phyloP scores from a whole-genome alignment of 1,284 basidiomycete genomes.

The Marasmius oreades region DNA sequence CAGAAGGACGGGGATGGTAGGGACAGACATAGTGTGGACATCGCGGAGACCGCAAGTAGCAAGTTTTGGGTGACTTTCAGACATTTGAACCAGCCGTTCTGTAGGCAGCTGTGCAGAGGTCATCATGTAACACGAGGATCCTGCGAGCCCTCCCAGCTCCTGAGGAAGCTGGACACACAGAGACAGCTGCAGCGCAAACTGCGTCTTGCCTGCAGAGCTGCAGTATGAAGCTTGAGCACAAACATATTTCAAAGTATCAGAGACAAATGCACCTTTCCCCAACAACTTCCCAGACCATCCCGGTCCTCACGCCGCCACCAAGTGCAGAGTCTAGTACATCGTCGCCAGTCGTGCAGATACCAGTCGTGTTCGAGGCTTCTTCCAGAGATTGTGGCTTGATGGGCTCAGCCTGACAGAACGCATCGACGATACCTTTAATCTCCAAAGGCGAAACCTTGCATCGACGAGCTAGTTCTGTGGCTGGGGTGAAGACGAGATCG shows the following conservation, averaged over 20 bases:
- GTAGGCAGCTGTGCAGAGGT: slow-evolving; percentile 74
- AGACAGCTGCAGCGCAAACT: slow-evolving; percentile 77
- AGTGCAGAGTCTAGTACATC: slow-evolving; percentile 57
- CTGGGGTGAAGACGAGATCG: slow-evolving; percentile 47
- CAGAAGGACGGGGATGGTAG: slow-evolving; percentile 61
- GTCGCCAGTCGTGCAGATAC: slow-evolving; percentile 68
- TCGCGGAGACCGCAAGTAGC: slow-evolving; percentile 55
- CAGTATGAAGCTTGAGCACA: slow-evolving; percentile 8
- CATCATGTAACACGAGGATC: slow-evolving; percentile 71
- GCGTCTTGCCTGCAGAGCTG: slow-evolving; percentile 87
- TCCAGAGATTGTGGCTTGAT: slow-evolving; percentile 34
- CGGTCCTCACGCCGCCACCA: slow-evolving; percentile 72
- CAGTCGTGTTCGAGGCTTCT: slow-evolving; percentile 17
- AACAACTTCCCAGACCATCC: slow-evolving; percentile 79
- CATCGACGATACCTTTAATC: slow-evolving; percentile 45
- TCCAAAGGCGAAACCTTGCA: slow-evolving; percentile 48
- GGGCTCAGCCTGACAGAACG: slow-evolving; percentile 38
- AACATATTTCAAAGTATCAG: slow-evolving; percentile 6
- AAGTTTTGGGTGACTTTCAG: slow-evolving; percentile 45
- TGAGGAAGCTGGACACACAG: slow-evolving; percentile 69
- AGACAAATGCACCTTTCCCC: slow-evolving; percentile 72
- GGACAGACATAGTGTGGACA: slow-evolving; percentile 62
- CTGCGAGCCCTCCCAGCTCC: slow-evolving; percentile 48
- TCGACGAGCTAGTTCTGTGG: slow-evolving; percentile 48
- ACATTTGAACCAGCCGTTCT: slow-evolving; percentile 55